phyloP scores from a whole-genome alignment of 768 basidiomycete species.

The Leccinum truebloodii region DNA sequence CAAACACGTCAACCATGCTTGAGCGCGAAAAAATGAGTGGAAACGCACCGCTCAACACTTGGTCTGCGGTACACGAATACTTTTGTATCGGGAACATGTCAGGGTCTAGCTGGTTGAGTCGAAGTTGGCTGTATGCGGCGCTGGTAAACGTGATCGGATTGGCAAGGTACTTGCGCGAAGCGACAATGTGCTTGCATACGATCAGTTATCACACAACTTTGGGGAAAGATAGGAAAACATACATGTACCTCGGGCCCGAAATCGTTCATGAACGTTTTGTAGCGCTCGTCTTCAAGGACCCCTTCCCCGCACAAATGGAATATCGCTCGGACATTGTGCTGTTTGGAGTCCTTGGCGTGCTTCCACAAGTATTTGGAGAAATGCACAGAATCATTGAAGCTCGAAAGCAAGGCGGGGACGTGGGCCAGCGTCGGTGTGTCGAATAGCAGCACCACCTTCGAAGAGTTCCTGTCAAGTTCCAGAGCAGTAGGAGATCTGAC shows the following conservation, averaged over 20 bases:
- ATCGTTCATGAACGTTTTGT: conserved; percentile 68
- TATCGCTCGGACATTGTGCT: conserved; percentile 48
- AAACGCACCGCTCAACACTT: conserved; percentile 38
- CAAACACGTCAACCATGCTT: conserved; percentile 9
- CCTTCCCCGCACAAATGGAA: conserved; percentile 48
- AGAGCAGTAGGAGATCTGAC: conserved; percentile 9
- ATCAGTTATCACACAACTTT: conserved; percentile 4
- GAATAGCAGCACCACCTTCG: conserved; percentile 63
- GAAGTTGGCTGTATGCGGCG: conserved; percentile 68
- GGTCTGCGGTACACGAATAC: conserved; percentile 44
- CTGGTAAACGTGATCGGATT: conserved; percentile 77
- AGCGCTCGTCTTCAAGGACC: conserved; percentile 69
- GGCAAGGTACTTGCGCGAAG: conserved; percentile 59
- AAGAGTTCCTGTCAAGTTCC: not conserved
- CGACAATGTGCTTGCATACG: conserved; percentile 66
- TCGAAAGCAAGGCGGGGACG: conserved; percentile 50
- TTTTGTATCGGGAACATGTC: conserved; percentile 73
- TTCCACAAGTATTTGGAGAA: conserved; percentile 52
- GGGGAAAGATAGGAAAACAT: conserved; percentile 24
- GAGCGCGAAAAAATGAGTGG: not conserved
- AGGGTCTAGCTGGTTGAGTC: conserved; percentile 69
- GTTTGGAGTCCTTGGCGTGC: conserved; percentile 38
- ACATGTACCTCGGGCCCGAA: conserved; percentile 68
- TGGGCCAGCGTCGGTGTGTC: conserved; percentile 68
- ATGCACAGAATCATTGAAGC: conserved; percentile 48